Conservation (phyloP, 352 stramenopile species). For the Pythium oligandrum region DNA sequence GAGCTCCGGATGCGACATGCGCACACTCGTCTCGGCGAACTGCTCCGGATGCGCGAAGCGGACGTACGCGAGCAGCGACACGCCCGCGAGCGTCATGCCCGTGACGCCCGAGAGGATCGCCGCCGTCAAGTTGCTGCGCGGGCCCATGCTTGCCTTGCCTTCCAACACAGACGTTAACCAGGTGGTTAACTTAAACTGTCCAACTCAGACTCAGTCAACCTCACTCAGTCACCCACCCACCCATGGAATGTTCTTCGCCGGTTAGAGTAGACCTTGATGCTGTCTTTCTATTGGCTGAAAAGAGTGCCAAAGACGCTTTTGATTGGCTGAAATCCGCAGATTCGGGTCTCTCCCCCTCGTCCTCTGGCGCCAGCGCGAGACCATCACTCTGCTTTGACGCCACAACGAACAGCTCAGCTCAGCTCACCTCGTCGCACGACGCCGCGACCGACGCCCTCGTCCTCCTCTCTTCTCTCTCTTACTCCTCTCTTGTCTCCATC, state of each 20-base stretch:
- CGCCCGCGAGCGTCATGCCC: constrained; percentile 76
- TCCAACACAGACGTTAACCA: too few species aligned
- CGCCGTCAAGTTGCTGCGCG: constrained; percentile 40
- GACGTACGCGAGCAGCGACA: constrained; percentile 78
- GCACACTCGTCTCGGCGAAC: constrained; percentile 76
- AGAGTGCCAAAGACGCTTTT: background rate
- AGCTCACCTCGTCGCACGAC: background rate
- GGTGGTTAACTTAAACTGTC: too few species aligned
- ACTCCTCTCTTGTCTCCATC: background rate
- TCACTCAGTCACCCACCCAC: too few species aligned
- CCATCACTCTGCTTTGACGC: constrained; percentile 13
- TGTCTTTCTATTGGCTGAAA: too few species aligned
- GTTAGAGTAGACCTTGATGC: too few species aligned
- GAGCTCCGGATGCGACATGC: constrained; percentile 73
- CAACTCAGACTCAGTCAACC: too few species aligned
- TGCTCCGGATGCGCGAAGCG: constrained; percentile 80
- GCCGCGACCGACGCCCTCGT: background rate
- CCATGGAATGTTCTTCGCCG: too few species aligned
- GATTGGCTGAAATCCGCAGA: constrained; percentile 6
- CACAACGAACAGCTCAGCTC: background rate
- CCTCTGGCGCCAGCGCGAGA: background rate
- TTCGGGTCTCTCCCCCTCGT: constrained; percentile 4
- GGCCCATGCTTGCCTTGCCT: background rate
- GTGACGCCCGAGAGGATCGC: constrained; percentile 70
- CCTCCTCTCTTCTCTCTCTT: constrained; percentile 1